Percentiles rank a stretch among this genome's conserved stretches.
phyloP scores from a whole-genome alignment of 768 basidiomycete species.

The Mycena olivaceomarginata region DNA sequence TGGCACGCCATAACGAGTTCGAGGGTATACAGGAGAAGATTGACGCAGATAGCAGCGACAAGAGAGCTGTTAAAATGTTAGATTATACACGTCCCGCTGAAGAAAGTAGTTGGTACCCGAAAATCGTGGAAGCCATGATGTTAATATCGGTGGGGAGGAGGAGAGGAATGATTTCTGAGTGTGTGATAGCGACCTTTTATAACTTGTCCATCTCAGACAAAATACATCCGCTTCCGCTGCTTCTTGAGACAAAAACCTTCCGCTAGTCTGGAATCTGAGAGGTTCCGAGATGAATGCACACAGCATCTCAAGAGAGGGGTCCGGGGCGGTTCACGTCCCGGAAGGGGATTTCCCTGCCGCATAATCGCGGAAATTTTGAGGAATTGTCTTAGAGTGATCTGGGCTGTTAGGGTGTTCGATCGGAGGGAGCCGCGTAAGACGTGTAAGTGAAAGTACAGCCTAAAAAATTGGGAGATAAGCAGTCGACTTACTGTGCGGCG shows the following conservation, averaged over 20 bases:
- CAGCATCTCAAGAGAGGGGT: not conserved
- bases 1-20: conserved; percentile 37
- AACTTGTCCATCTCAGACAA: conserved; percentile 8
- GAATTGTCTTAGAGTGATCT: too few relatives aligned
- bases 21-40: conserved; percentile 31
- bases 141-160: not conserved
- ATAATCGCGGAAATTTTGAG: too few relatives aligned
- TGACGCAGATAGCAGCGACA: conserved; percentile 26
- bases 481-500: too few relatives aligned
- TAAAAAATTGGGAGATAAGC: too few relatives aligned
- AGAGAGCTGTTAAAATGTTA: conserved; percentile 28
- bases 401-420: too few relatives aligned
- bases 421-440: too few relatives aligned
- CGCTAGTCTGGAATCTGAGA: conserved; percentile 12
- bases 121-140: conserved; percentile 33
- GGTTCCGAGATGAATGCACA: not conserved
- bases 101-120: conserved; percentile 1
- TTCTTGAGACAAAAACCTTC: conserved; percentile 22
- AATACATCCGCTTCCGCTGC: conserved; percentile 31
- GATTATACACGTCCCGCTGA: not conserved
- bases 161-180: not conserved
- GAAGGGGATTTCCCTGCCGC: too few relatives aligned
- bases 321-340: not conserved
- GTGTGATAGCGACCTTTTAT: not conserved
- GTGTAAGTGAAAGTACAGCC: too few relatives aligned